These are phyloP conservation scores for Hypoxylon sp. DNA, from an alignment of 2,329 filamentous ascomycete genomes.

Conservation along the genomic window DNA sequence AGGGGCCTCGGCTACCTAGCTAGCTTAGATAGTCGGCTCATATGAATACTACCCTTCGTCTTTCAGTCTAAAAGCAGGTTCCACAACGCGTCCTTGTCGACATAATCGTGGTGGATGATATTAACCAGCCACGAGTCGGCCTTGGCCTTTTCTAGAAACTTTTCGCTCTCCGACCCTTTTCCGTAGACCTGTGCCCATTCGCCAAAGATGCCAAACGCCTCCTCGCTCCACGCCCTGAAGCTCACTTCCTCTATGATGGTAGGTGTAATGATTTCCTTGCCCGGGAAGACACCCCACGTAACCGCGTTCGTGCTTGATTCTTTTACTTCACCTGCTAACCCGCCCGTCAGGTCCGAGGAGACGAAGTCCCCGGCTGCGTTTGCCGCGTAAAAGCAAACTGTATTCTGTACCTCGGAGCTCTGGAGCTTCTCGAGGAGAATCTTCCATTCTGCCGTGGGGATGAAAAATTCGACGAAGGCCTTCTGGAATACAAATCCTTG, in stretches of 20 bases:
- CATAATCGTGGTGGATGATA: constrained; percentile 84
- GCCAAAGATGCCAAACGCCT: constrained; percentile 94
- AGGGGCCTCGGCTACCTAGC: constrained; percentile 19
- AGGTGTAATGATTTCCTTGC: constrained; percentile 95
- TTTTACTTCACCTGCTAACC: constrained; percentile 49
- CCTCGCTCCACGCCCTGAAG: constrained; percentile 93
- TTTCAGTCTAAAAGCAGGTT: constrained; percentile 65
- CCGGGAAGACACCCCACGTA: constrained; percentile 95
- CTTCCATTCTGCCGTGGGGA: constrained; percentile 79
- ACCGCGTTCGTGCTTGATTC: constrained; percentile 84
- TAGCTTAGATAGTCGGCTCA: constrained; percentile 20
- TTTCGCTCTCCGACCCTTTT: constrained; percentile 76
- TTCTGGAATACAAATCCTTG: constrained; percentile 98
- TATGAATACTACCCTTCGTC: constrained; percentile 14
- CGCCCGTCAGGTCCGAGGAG: constrained; percentile 70
- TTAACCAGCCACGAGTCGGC: constrained; percentile 90
- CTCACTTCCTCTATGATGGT: constrained; percentile 97
- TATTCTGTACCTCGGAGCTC: constrained; percentile 69
- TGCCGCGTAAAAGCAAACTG: constrained; percentile 88
- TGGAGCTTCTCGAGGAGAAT: constrained; percentile 73
- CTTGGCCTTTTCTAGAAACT: constrained; percentile 75
- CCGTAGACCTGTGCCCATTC: constrained; percentile 94
- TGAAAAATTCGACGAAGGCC: constrained; percentile 96
- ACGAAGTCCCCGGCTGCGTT: constrained; percentile 83
- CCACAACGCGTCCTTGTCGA: constrained; percentile 80